Conservation (phyloP, 192 early-diverging fungal genomes). For the Linnemannia elongata region DNA sequence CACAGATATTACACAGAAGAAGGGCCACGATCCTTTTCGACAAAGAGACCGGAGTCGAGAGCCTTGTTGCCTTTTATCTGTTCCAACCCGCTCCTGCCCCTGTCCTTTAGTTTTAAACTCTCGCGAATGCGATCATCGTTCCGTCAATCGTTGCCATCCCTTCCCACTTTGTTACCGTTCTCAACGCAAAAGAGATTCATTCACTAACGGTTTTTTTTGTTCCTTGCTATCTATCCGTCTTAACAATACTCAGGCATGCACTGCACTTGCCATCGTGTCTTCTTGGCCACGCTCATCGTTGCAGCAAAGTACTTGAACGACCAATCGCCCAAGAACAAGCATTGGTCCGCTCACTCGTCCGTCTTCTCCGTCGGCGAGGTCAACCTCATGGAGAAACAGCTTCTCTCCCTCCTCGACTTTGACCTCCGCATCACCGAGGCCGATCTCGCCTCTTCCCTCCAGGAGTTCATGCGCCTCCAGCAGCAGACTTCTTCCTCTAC, state of each 20-base stretch:
- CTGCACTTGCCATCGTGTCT: conserved; percentile 85
- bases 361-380: conserved; percentile 82
- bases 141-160: background rate
- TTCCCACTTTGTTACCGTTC: too few relatives aligned
- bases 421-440: conserved; percentile 60
- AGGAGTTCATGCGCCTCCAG: conserved; percentile 36
- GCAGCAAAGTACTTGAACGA: conserved; percentile 84
- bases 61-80: background rate
- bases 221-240: too few relatives aligned
- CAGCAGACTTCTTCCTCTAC: background rate
- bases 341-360: conserved; percentile 80
- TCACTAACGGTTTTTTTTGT: background rate
- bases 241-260: conserved; percentile 70
- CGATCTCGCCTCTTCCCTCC: conserved; percentile 51
- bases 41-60: background rate
- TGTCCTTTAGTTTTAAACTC: background rate
- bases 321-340: conserved; percentile 85
- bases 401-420: conserved; percentile 75
- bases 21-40: background rate
- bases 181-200: background rate
- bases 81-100: background rate
- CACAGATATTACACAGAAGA: background rate
- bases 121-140: conserved; percentile 21
- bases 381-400: conserved; percentile 87
- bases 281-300: conserved; percentile 80